phyloP scores from a whole-genome alignment of 1,284 basidiomycete species.

The Trametes polyzona region DNA sequence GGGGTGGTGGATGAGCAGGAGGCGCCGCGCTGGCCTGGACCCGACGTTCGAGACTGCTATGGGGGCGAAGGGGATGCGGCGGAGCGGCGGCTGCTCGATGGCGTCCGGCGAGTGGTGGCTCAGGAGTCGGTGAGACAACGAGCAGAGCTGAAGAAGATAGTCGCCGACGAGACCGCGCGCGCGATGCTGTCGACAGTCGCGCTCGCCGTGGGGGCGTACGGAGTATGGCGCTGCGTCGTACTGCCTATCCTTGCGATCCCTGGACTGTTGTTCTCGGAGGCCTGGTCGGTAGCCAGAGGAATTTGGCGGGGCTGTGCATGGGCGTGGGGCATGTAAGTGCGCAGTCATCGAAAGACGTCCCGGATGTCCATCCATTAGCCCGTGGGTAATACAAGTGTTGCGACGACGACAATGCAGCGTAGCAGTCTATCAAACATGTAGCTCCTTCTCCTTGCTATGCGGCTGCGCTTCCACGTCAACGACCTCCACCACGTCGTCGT shows the following conservation, averaged over 20 bases:
- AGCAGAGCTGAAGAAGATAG: neutral
- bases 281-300: neutral
- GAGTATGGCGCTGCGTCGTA: neutral
- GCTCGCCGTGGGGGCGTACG: neutral
- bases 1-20: too few species aligned
- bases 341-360: neutral
- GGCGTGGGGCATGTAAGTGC: neutral
- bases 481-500: constrained; percentile 31
- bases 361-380: neutral
- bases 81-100: neutral
- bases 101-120: neutral
- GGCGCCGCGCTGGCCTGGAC: too few species aligned
- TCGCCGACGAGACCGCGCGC: neutral
- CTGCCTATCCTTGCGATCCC: neutral
- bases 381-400: neutral
- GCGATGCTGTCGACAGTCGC: neutral
- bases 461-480: constrained; percentile 36
- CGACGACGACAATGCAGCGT: neutral
- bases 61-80: neutral
- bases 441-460: constrained; percentile 21
- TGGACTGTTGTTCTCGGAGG: neutral
- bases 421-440: neutral
- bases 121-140: neutral
- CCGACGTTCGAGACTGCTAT: neutral
- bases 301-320: too few species aligned